Percentiles rank a stretch among this genome's conserved stretches.
These are phyloP conservation scores for Sporothrix humicola DNA, from an alignment of 2,329 filamentous ascomycete species.

Conservation along the genomic window DNA sequence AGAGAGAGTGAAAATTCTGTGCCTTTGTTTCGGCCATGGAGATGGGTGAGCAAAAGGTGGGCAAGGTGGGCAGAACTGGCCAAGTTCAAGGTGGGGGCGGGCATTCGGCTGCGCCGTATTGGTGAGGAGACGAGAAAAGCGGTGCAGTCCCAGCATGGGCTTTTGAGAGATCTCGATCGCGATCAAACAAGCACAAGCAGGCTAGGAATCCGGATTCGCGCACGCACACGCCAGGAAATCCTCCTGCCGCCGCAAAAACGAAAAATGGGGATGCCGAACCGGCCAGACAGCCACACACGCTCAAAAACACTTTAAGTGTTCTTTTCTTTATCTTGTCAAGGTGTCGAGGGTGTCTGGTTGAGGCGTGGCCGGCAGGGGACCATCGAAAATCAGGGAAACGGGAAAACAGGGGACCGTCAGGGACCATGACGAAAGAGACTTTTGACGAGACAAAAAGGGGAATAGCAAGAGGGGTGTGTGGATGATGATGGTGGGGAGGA, in stretches of 20 bases:
- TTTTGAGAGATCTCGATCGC: constrained; percentile 21
- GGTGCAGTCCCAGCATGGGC: not conserved
- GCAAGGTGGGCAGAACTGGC: not conserved
- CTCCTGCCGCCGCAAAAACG: not conserved
- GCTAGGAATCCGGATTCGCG: constrained; percentile 18
- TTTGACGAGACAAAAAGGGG: constrained; percentile 9
- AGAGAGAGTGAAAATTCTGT: too few species aligned
- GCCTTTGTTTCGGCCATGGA: not conserved
- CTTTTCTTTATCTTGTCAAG: too few species aligned
- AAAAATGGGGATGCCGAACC: not conserved
- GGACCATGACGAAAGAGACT: constrained; percentile 25
- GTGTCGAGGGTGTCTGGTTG: too few species aligned
- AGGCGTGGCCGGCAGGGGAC: constrained; percentile 18
- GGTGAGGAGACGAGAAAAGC: not conserved
- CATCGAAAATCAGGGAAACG: constrained; percentile 23
- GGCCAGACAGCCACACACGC: not conserved
- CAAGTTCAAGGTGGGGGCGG: too few species aligned
- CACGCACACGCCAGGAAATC: not conserved
- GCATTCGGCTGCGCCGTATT: not conserved
- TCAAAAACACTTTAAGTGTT: not conserved
- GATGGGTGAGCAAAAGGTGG: not conserved
- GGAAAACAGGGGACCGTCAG: constrained; percentile 10
- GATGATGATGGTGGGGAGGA: not conserved
- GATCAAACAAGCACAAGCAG: not conserved
- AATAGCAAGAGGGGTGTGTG: not conserved